Conservation (phyloP, 768 basidiomycete genomes). For the Amanita inopinata region DNA sequence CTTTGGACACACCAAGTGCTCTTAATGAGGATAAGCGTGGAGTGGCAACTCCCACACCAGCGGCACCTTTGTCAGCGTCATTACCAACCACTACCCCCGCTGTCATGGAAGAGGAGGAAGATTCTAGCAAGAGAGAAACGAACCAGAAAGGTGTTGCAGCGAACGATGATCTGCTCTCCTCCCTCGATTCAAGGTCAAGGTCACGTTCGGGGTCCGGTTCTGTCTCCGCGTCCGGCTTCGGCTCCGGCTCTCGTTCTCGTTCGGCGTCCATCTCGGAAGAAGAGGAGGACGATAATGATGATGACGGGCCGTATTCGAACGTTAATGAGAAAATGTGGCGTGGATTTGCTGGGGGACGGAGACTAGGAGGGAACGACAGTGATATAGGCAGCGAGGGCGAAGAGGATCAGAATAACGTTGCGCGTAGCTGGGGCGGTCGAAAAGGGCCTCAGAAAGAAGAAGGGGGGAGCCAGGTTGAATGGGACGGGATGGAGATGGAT, state of each 20-base stretch:
- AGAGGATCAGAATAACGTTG: slow-evolving; percentile 17
- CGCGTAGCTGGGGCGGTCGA: slow-evolving; percentile 23
- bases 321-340: slow-evolving; percentile 1
- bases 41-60: slow-evolving; percentile 1
- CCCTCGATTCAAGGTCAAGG: neutral
- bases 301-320: slow-evolving; percentile 19
- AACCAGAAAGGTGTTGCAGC: too few relatives aligned
- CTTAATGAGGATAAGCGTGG: neutral
- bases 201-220: slow-evolving; percentile 22
- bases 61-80: neutral
- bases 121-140: neutral
- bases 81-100: neutral
- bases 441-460: slow-evolving; percentile 30
- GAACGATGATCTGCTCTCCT: neutral
- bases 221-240: slow-evolving; percentile 21
- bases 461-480: slow-evolving; percentile 18
- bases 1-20: slow-evolving; percentile 29
- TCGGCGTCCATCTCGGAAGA: slow-evolving; percentile 15
- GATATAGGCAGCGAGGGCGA: slow-evolving; percentile 20
- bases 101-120: slow-evolving; percentile 3
- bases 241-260: slow-evolving; percentile 23
- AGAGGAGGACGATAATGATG: slow-evolving; percentile 16
- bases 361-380: slow-evolving; percentile 20
- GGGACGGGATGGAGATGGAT: slow-evolving; percentile 66
- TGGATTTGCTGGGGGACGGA: slow-evolving; percentile 11